Base-by-base conservation (phyloP, 169 alveolate species). In the Eimeria nieschulzi region DNA sequence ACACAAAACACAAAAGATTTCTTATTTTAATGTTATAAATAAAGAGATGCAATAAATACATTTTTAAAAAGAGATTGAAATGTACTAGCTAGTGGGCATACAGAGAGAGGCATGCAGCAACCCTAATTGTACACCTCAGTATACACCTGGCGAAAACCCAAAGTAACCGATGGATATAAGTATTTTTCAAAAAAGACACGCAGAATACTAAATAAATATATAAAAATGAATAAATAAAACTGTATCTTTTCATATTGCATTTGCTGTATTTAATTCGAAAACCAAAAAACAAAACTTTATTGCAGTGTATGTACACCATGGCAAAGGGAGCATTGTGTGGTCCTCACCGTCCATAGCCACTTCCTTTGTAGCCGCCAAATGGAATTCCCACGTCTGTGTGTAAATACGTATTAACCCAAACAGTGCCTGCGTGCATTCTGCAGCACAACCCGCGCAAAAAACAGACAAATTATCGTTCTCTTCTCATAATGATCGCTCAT, bases 291-390 rank as follows among this genome's bases (percentile, higher is more conserved):
- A 15, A 9, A 59, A 59, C 9, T 59, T 0, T 3, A n/a, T 8
- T 8, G 23, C 68, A 1, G n/a, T 59, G 15, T 7, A 3, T 8
- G 68, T 8, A 15, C 15, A 59, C 19, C n/a, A 59, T 7, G 0
- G 9, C n/a, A 15, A 5, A 5, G 9, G n/a, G 3, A 59, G 15
- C 15, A 59, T 12, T 12, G 68, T 19, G 23, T 19, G 78, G 33
- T 23, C 7, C 88, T 7, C 26, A 91, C 94, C 94, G n/a, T 46
- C 94, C 94, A 9, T 72, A 66, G 21, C 94, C 94, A 39, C 91
- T 73, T 59, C 92, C 94, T 84, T 97, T 97, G 92, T 82, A 95
- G 66, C 98, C 98, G 53, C 98, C 98, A 72, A 97, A 96, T 5
- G 98, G 97, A 63, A 94, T 78, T 8, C 96, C 94, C 19, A 83